Base-by-base conservation (phyloP, 106 monocot species). In the Phalaenopsis equestris region DNA sequence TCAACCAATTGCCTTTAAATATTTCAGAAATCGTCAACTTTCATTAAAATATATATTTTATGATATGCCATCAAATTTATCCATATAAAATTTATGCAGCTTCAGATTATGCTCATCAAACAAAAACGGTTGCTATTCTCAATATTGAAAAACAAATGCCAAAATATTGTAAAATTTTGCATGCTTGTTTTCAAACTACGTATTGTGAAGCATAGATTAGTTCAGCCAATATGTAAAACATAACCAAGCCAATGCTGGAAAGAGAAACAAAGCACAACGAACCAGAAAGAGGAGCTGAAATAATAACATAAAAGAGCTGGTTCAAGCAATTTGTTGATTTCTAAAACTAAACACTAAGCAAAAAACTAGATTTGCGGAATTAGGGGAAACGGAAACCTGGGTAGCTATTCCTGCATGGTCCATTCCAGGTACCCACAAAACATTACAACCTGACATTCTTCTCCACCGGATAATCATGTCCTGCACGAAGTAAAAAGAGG, bases 331-430 rank as follows among this genome's bases (percentile, higher is more conserved):
- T 36, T 74, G 43, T 42, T 74, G 43, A 74, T 42, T 45, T 74
- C 3, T 55, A 24, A 45, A 46, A 52, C 55, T 15, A 56, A 30
- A 5, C 77, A 77, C 8, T 23, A 39, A 77, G 77, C 49, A 30
- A 39, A 5, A 56, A 56, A 58, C 19, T 42, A 78, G 7, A 18
- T 43, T 43, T 23, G 43, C 12, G 43, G 11, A 43, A 42, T 45
- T 14, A 67, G 8, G 48, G 47, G 14, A 47, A 41, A 61, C 12
- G 41, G 55, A 11, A 52, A 99, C 99, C 95, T 99, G 99, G 23
- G 99, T 99, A 57, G 99, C 91, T 83, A 99, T 99, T 55, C 99
- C 95, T 76, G 99, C 99, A 90, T 99, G 99, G 82, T 99, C 99
- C 93, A 99, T 95, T 77, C 99, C 95, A 46, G 99, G 99, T n/a